Evolutionary conservation across 2,329 filamentous ascomycete genomes (phyloP).

Genomic region (Verruconis gallopava): DNA sequence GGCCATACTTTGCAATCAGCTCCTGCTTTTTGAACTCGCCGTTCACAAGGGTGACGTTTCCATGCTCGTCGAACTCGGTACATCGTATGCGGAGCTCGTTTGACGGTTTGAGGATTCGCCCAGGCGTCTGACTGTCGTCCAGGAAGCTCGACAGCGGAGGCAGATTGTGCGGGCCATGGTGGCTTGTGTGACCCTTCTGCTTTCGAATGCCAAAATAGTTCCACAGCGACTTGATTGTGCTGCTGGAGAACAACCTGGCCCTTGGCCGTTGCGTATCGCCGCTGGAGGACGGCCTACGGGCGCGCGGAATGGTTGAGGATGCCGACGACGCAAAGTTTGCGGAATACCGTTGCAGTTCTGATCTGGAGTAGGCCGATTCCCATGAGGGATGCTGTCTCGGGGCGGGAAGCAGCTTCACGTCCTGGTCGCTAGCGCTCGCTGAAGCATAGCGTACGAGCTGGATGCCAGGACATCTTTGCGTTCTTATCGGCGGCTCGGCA

Average conservation of each 20-base stretch:
- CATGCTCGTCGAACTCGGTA: constrained; percentile 87
- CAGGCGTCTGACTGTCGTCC: constrained; percentile 48
- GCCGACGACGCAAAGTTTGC: background rate
- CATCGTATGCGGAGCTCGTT: constrained; percentile 80
- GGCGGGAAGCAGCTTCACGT: constrained; percentile 4
- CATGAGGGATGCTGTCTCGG: constrained; percentile 3
- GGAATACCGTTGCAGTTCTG: background rate
- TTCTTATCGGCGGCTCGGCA: background rate
- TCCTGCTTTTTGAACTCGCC: constrained; percentile 97
- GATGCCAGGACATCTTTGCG: background rate
- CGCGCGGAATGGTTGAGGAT: background rate
- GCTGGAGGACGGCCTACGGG: constrained; percentile 1
- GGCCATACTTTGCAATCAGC: constrained; percentile 90
- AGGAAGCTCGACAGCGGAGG: constrained; percentile 38
- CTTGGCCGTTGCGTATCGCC: background rate
- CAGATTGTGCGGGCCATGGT: constrained; percentile 44
- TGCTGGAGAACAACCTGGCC: constrained; percentile 6
- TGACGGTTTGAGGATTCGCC: constrained; percentile 63
- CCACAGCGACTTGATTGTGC: constrained; percentile 2
- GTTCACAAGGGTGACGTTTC: constrained; percentile 82
- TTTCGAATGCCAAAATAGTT: constrained; percentile 14
- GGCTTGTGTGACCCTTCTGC: constrained; percentile 20
- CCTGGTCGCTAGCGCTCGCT: background rate
- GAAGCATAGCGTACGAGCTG: background rate
- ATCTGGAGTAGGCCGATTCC: background rate